These are phyloP conservation scores for Cyphellophora europaea DNA, from an alignment of 2,329 filamentous ascomycete genomes.

Conservation along the genomic window DNA sequence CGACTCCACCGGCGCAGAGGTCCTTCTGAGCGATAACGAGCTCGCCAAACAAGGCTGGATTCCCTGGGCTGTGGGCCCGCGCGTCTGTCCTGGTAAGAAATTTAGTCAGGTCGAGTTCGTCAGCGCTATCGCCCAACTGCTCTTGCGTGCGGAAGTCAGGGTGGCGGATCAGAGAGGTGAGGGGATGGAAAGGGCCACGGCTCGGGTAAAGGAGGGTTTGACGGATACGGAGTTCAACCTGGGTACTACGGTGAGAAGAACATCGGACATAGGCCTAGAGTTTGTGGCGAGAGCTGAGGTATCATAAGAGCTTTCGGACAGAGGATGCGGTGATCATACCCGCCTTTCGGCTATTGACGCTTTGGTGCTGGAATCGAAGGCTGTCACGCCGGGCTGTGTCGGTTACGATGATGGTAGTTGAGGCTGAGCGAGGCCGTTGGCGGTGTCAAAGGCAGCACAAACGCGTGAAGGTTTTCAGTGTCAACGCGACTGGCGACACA, in stretches of 20 bases:
- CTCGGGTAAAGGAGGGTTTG: background rate
- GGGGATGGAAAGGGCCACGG: constrained; percentile 1
- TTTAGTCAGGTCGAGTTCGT: constrained; percentile 27
- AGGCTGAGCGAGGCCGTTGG: too few species aligned
- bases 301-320: too few species aligned
- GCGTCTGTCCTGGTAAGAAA: constrained; percentile 23
- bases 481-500: too few species aligned
- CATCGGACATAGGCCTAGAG: too few species aligned
- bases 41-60: constrained; percentile 10
- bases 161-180: background rate
- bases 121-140: constrained; percentile 20
- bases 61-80: constrained; percentile 22
- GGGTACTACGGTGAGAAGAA: background rate
- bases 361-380: too few species aligned
- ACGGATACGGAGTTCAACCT: constrained; percentile 2
- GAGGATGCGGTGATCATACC: too few species aligned
- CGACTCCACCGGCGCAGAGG: background rate
- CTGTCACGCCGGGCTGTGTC: too few species aligned
- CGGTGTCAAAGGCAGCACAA: too few species aligned
- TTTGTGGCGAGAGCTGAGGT: too few species aligned
- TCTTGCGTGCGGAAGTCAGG: constrained; percentile 6
- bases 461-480: too few species aligned
- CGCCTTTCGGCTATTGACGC: too few species aligned
- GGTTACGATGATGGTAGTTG: too few species aligned
- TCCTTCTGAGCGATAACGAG: constrained; percentile 5